Conservation (phyloP, 2,329 filamentous ascomycete genomes). For the Penicillium glabrum region DNA sequence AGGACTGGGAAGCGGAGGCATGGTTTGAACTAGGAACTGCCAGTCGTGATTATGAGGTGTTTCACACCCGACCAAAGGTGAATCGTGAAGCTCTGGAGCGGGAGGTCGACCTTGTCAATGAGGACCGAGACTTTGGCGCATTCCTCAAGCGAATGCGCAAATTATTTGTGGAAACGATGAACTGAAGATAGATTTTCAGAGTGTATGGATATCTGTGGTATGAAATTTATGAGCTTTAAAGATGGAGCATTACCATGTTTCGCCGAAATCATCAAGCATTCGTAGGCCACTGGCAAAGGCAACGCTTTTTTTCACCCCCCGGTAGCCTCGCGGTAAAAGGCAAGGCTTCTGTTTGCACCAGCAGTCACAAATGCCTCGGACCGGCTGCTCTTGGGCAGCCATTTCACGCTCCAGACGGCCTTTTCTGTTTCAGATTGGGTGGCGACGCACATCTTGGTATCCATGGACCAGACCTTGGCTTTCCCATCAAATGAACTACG, state of each 20-base stretch:
- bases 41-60: slow-evolving; percentile 79
- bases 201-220: slow-evolving; percentile 3
- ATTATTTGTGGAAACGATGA: slow-evolving; percentile 58
- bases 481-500: slow-evolving; percentile 80
- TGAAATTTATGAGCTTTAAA: slow-evolving; percentile 17
- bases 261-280: slow-evolving; percentile 14
- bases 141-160: slow-evolving; percentile 65
- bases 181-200: slow-evolving; percentile 29
- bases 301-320: slow-evolving; percentile 50
- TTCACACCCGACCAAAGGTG: slow-evolving; percentile 70
- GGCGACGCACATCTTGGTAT: slow-evolving; percentile 79
- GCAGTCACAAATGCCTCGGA: slow-evolving; percentile 74
- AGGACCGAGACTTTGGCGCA: slow-evolving; percentile 58
- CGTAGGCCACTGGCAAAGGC: not conserved
- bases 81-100: slow-evolving; percentile 55
- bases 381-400: slow-evolving; percentile 69
- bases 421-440: slow-evolving; percentile 91
- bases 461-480: slow-evolving; percentile 93
- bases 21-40: slow-evolving; percentile 90
- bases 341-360: slow-evolving; percentile 72
- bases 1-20: slow-evolving; percentile 82
- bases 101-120: slow-evolving; percentile 58
- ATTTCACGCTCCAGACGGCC: slow-evolving; percentile 78
- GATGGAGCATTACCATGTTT: slow-evolving; percentile 12
- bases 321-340: slow-evolving; percentile 82